Evolutionary conservation across 2,329 filamentous ascomycete species (phyloP).

Genomic region (Aspergillus oerlinghausenensis): DNA sequence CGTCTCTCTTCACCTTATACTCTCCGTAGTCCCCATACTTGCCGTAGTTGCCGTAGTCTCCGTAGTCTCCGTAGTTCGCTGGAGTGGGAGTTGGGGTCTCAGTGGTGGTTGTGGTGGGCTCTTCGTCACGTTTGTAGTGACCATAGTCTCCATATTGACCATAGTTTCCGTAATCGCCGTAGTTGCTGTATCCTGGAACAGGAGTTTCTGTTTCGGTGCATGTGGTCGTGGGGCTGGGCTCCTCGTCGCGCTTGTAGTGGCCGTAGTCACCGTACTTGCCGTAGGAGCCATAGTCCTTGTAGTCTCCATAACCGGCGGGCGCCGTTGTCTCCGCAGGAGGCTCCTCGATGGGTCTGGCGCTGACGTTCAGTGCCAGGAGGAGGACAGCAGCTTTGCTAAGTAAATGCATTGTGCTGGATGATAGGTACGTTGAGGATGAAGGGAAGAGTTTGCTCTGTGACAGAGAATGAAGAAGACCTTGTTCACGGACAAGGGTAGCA

Average conservation of each 20-base stretch:
- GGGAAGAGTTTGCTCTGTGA: neutral
- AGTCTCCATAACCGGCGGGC: neutral
- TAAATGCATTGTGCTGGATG: neutral
- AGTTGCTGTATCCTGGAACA: neutral
- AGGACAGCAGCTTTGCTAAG: neutral
- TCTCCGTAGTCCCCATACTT: slow-evolving; percentile 10
- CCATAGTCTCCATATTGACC: slow-evolving; percentile 9
- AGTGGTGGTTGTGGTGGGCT: neutral
- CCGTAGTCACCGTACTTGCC: slow-evolving; percentile 3
- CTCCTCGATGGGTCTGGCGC: neutral
- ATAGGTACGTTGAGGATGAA: neutral
- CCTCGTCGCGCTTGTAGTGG: neutral
- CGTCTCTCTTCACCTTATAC: slow-evolving; percentile 4
- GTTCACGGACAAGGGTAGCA: neutral
- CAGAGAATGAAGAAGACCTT: neutral
- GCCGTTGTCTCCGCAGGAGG: neutral
- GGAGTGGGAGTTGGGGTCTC: neutral
- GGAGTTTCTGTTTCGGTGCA: slow-evolving; percentile 1
- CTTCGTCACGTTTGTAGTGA: slow-evolving; percentile 3
- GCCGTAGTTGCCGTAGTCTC: slow-evolving; percentile 14
- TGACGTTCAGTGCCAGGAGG: neutral
- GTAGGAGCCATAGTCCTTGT: neutral
- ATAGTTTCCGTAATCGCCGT: slow-evolving; percentile 5
- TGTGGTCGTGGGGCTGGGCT: neutral
- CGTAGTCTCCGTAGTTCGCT: neutral